Conservation (phyloP, 1,139 yeast genomes). For the Yamadazyma diospyri region DNA sequence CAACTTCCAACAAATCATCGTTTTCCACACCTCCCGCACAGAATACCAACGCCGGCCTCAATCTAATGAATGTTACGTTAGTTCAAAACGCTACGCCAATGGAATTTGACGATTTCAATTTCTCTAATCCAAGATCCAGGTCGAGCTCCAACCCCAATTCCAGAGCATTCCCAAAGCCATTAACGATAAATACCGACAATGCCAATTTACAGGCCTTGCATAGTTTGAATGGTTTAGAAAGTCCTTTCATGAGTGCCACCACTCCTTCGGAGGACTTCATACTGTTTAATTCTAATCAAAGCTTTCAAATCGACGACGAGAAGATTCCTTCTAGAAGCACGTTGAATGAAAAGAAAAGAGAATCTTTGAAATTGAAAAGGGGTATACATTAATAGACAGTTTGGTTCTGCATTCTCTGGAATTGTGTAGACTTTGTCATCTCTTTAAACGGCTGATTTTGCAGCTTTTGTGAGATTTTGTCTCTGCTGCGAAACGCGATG, state of each 20-base stretch:
- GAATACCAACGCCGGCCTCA: background rate
- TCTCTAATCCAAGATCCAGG: conserved; percentile 21
- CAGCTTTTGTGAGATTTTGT: too few relatives aligned
- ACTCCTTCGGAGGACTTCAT: conserved; percentile 36
- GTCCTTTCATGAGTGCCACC: conserved; percentile 44
- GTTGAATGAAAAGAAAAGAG: conserved; percentile 47
- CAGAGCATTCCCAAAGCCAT: conserved; percentile 29
- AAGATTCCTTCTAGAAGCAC: conserved; percentile 30
- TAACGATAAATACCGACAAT: conserved; percentile 41
- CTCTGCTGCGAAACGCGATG: conserved; percentile 5
- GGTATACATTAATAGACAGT: conserved; percentile 33
- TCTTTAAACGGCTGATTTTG: conserved; percentile 1
- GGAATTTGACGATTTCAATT: conserved; percentile 26
- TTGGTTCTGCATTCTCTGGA: background rate
- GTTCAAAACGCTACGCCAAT: conserved; percentile 17
- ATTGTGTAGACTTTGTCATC: background rate
- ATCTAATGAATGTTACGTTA: conserved; percentile 13
- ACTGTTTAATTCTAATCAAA: conserved; percentile 10
- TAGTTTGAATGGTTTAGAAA: conserved; percentile 30
- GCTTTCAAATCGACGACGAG: conserved; percentile 14
- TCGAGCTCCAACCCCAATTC: conserved; percentile 20
- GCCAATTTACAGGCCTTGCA: conserved; percentile 29
- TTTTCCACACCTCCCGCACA: conserved; percentile 20
- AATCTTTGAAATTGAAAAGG: conserved; percentile 44
- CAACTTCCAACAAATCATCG: conserved; percentile 36